These are phyloP conservation scores for Lentinula sp. DNA, from an alignment of 768 basidiomycete species.

Conservation along the genomic window DNA sequence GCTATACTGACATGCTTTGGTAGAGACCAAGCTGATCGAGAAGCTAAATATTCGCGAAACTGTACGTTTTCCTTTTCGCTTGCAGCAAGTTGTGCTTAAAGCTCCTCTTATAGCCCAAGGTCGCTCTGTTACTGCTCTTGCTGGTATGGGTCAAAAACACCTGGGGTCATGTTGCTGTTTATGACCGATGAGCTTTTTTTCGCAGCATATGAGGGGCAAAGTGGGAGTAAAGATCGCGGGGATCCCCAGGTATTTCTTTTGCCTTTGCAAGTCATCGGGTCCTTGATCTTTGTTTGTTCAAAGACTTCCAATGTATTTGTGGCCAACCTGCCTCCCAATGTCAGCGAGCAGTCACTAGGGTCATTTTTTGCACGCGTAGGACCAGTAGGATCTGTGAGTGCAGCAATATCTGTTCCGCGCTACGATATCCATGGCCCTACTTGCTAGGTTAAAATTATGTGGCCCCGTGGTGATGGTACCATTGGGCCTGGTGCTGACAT, in stretches of 20 bases:
- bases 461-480: conserved; percentile 82
- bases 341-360: conserved; percentile 83
- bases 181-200: not conserved
- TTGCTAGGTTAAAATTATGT: conserved; percentile 90
- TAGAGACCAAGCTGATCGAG: conserved; percentile 91
- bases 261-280: not conserved
- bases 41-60: conserved; percentile 73
- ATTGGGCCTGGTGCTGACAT: conserved; percentile 70
- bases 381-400: conserved; percentile 83
- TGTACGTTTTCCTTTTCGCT: conserved; percentile 30
- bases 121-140: conserved; percentile 86
- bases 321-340: conserved; percentile 82
- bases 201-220: conserved; percentile 82
- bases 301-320: conserved; percentile 96
- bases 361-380: conserved; percentile 88
- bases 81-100: not conserved
- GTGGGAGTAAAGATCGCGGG: conserved; percentile 83
- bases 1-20: conserved; percentile 4
- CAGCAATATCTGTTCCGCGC: not conserved
- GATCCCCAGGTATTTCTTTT: conserved; percentile 66
- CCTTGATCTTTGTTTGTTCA: not conserved
- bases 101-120: conserved; percentile 35
- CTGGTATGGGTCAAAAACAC: conserved; percentile 46
- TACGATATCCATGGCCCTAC: not conserved
- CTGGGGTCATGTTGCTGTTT: not conserved